These are phyloP conservation scores for Penicillium sp. DNA, from an alignment of 2,329 filamentous ascomycete genomes.

Conservation along the genomic window DNA sequence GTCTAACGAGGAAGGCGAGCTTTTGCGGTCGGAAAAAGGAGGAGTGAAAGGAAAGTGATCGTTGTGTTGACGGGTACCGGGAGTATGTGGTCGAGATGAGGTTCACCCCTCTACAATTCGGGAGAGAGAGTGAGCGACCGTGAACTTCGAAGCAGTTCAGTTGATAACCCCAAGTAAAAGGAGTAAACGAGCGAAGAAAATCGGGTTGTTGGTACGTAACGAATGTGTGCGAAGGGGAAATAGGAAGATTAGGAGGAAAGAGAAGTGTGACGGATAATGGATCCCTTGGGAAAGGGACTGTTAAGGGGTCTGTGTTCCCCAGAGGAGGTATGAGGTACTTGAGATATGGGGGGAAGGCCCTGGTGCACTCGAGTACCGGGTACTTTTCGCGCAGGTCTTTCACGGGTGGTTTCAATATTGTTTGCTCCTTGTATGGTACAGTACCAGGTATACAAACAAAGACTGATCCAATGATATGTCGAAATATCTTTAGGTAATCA, in stretches of 20 bases:
- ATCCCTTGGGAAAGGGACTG: slow-evolving; percentile 13
- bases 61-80: background rate
- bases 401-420: background rate
- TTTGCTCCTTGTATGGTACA: slow-evolving; percentile 10
- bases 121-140: background rate
- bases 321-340: slow-evolving; percentile 11
- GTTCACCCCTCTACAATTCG: slow-evolving; percentile 3
- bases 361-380: background rate
- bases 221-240: slow-evolving; percentile 14
- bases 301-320: slow-evolving; percentile 18
- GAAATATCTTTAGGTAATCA: slow-evolving; percentile 14
- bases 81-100: background rate
- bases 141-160: background rate
- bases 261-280: slow-evolving; percentile 12
- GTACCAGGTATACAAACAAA: background rate
- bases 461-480: slow-evolving; percentile 5
- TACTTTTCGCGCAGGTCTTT: slow-evolving; percentile 1
- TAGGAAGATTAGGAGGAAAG: slow-evolving; percentile 13
- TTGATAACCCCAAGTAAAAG: background rate
- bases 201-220: slow-evolving; percentile 4
- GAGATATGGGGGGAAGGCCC: background rate
- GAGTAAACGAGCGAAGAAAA: slow-evolving; percentile 6
- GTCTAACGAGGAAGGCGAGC: background rate
- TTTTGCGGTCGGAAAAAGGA: background rate
- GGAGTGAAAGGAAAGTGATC: slow-evolving; percentile 4